A percentile compares a stretch with the other conserved stretches of the same genome.
Evolutionary conservation across 306 rosid genomes (phyloP).

Genomic region (Glycine soja): DNA sequence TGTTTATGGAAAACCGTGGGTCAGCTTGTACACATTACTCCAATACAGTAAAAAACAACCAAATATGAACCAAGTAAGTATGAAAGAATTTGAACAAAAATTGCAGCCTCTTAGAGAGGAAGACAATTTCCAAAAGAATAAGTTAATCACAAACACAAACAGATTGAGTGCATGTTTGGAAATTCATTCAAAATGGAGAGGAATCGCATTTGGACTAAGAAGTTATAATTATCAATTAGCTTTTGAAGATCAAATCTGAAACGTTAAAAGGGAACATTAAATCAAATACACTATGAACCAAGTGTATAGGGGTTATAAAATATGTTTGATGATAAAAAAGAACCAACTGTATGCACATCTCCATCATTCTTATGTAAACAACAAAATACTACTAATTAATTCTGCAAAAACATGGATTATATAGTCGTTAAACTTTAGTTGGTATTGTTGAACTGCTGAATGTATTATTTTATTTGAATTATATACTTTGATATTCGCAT

Average conservation of each 20-base stretch:
- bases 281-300: too few relatives aligned
- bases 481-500: background rate
- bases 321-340: too few relatives aligned
- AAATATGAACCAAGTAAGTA: background rate
- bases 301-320: too few relatives aligned
- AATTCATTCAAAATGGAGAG: too few relatives aligned
- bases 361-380: conserved; percentile 16
- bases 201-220: too few relatives aligned
- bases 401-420: conserved; percentile 31
- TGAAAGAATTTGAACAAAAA: background rate
- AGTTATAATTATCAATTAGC: too few relatives aligned
- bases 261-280: too few relatives aligned
- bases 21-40: background rate
- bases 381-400: conserved; percentile 2
- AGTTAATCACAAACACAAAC: too few relatives aligned
- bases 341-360: too few relatives aligned
- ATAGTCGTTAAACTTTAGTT: background rate
- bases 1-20: background rate
- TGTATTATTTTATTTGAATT: background rate
- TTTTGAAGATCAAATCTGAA: too few relatives aligned
- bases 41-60: background rate
- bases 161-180: too few relatives aligned
- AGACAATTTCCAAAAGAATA: too few relatives aligned
- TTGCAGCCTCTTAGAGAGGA: background rate
- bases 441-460: conserved; percentile 20